Percentiles rank a stretch among this genome's conserved stretches.
Conservation (phyloP, 2,329 filamentous ascomycete genomes). For the Xylariaceae sp. region DNA sequence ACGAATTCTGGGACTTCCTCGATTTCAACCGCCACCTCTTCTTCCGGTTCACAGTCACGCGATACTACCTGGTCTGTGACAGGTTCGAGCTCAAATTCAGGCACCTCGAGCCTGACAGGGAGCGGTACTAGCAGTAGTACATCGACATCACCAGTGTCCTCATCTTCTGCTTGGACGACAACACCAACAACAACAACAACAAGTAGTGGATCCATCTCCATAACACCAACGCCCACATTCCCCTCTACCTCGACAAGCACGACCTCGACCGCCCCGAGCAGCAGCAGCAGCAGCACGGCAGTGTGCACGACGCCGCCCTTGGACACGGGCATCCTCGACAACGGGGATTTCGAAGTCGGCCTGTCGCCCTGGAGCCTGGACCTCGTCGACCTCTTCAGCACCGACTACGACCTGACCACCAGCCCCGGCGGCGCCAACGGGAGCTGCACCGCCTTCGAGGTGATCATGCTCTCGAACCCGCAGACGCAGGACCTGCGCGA, state of each 20-base stretch:
- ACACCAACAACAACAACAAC: background rate
- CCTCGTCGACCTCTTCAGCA: slow-evolving; percentile 38
- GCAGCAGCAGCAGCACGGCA: too few species aligned
- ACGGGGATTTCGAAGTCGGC: slow-evolving; percentile 39
- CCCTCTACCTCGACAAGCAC: background rate
- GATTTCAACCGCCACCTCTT: background rate
- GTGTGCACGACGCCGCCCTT: slow-evolving; percentile 12
- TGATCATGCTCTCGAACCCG: slow-evolving; percentile 33
- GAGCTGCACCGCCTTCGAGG: slow-evolving; percentile 34
- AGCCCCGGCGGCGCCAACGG: slow-evolving; percentile 29
- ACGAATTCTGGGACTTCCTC: background rate
- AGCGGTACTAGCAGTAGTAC: background rate
- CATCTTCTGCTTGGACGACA: background rate
- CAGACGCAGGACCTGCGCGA: slow-evolving; percentile 33
- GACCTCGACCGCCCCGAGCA: background rate
- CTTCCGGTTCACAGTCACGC: background rate
- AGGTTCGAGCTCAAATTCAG: background rate
- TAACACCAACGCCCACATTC: too few species aligned
- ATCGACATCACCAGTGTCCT: background rate
- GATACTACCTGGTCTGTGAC: background rate
- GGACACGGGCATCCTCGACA: slow-evolving; percentile 31
- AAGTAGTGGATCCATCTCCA: background rate
- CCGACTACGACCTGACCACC: slow-evolving; percentile 28
- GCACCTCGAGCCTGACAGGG: background rate
- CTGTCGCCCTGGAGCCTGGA: slow-evolving; percentile 39